Percentiles rank a stretch among this genome's conserved stretches.
Conservation (phyloP, 345 rosid genomes). For the Boechera retrofracta region DNA sequence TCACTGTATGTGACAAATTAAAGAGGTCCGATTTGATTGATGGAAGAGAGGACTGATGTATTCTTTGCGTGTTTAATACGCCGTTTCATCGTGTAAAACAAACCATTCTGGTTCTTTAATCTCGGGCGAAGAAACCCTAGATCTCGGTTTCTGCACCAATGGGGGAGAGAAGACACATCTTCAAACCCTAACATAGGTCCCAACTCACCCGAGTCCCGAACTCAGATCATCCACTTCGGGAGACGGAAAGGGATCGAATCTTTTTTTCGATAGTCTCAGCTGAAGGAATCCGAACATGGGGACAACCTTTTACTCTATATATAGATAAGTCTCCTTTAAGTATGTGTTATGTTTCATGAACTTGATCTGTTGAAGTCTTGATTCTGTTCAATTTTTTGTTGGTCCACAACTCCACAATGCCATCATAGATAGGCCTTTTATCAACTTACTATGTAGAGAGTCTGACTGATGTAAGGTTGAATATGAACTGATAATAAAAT, state of each 20-base stretch:
- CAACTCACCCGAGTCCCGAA: not conserved
- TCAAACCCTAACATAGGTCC: constrained; percentile 16
- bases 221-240: not conserved
- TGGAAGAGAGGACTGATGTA: not conserved
- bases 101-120: not conserved
- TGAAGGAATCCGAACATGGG: not conserved
- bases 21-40: constrained; percentile 15
- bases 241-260: not conserved
- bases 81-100: not conserved
- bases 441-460: constrained; percentile 12
- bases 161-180: not conserved
- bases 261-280: no score
- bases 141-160: not conserved
- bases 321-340: not conserved
- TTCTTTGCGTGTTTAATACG: constrained; percentile 30
- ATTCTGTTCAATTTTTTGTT: constrained; percentile 13
- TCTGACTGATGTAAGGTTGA: not conserved
- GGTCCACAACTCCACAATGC: constrained; percentile 15
- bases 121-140: constrained; percentile 30
- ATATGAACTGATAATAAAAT: constrained; percentile 12
- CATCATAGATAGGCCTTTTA: constrained; percentile 5
- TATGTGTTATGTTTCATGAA: constrained; percentile 1
- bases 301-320: not conserved
- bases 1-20: not conserved
- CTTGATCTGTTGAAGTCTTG: constrained; percentile 12